Conservation (phyloP, 371 early-diverging fungal genomes). For the Mortierella sp. region DNA sequence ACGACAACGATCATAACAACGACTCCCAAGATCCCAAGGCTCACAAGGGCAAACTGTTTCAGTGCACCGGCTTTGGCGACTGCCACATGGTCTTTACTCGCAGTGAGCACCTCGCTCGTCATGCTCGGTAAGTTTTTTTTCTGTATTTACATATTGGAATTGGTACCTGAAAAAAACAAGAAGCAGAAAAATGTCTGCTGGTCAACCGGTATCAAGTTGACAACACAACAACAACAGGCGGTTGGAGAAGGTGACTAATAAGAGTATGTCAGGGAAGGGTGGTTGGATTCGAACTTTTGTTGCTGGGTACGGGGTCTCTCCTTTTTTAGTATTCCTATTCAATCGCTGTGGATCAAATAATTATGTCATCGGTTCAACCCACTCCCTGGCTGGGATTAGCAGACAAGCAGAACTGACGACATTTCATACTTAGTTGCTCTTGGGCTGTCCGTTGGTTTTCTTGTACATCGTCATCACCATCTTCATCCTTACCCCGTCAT, state of each 20-base stretch:
- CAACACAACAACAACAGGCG: neutral
- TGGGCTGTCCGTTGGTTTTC: neutral
- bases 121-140: slow-evolving; percentile 52
- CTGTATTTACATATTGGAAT: neutral
- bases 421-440: neutral
- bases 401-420: neutral
- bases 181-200: neutral
- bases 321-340: neutral
- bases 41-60: slow-evolving; percentile 60
- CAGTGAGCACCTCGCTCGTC: slow-evolving; percentile 66
- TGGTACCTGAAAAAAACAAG: slow-evolving; percentile 6
- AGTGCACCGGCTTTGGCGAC: slow-evolving; percentile 66
- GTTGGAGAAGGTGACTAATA: neutral
- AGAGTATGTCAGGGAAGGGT: neutral
- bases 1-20: slow-evolving; percentile 1
- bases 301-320: no score
- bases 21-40: slow-evolving; percentile 23
- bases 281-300: neutral
- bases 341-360: neutral
- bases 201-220: neutral
- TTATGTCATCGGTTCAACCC: slow-evolving; percentile 1
- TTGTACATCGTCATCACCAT: neutral
- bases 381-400: neutral
- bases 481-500: neutral
- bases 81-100: slow-evolving; percentile 70